Evolutionary conservation across 2,329 filamentous ascomycete genomes (phyloP).

Genomic region (Ophiostoma sp.): DNA sequence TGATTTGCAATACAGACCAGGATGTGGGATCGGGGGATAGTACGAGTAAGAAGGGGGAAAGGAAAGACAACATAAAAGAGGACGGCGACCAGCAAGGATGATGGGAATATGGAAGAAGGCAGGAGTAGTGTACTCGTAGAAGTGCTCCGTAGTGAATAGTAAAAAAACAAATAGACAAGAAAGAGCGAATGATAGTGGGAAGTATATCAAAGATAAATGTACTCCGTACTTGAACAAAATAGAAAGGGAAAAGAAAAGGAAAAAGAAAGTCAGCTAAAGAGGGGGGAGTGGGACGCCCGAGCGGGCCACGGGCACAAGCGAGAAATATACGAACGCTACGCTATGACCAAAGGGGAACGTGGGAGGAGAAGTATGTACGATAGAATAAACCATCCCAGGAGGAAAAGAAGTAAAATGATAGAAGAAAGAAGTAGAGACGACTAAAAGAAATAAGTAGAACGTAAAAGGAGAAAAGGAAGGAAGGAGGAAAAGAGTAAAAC

Average conservation of each 20-base stretch:
- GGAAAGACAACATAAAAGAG: background rate
- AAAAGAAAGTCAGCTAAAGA: background rate
- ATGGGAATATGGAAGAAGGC: background rate
- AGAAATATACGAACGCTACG: background rate
- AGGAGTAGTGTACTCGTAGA: too few relatives aligned
- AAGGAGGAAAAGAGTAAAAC: background rate
- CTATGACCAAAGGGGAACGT: background rate
- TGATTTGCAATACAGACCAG: background rate
- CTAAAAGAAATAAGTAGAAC: background rate
- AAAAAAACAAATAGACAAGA: background rate
- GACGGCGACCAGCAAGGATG: constrained; percentile 2
- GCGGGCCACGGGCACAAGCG: constrained; percentile 8
- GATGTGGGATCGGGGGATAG: background rate
- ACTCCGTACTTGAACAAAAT: background rate
- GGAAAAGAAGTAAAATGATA: background rate
- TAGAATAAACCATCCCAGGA: background rate
- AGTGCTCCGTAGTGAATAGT: too few relatives aligned
- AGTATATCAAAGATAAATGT: background rate
- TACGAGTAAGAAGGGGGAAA: background rate
- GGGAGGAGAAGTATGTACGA: background rate
- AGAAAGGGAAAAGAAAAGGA: background rate
- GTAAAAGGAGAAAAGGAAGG: background rate
- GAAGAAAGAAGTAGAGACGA: background rate
- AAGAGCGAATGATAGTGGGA: background rate
- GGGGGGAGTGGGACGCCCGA: constrained; percentile 1